Percentiles rank a stretch among this genome's conserved stretches.
Conservation (phyloP, 2,329 filamentous ascomycete genomes). For the Huntiella savannae region DNA sequence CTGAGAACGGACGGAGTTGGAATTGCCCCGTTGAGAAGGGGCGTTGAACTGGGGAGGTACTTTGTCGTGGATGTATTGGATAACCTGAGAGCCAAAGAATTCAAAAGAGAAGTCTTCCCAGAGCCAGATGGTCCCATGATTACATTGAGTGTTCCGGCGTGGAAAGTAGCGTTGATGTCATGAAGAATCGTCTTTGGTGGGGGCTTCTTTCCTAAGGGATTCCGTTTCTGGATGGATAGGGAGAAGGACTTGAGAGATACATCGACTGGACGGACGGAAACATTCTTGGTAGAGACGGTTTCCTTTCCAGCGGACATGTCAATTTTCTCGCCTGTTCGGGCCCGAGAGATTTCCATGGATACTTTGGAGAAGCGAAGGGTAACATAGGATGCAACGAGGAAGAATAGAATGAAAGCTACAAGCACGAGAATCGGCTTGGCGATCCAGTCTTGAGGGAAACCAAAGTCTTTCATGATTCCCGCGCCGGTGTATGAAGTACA, state of each 20-base stretch:
- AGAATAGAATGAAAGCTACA: slow-evolving; percentile 41
- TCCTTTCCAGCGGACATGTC: slow-evolving; percentile 54
- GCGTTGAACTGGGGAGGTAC: slow-evolving; percentile 41
- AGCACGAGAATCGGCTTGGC: slow-evolving; percentile 45
- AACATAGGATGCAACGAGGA: slow-evolving; percentile 40
- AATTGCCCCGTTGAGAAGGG: slow-evolving; percentile 50
- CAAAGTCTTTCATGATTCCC: slow-evolving; percentile 50
- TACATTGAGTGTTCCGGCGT: slow-evolving; percentile 49
- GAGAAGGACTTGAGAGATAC: slow-evolving; percentile 46
- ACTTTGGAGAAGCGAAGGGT: slow-evolving; percentile 45
- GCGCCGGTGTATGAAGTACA: slow-evolving; percentile 50
- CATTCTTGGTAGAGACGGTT: slow-evolving; percentile 37
- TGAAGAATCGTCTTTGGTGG: slow-evolving; percentile 43
- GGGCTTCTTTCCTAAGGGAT: slow-evolving; percentile 29
- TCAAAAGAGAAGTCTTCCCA: slow-evolving; percentile 58
- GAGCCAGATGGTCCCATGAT: slow-evolving; percentile 68
- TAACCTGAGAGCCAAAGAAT: slow-evolving; percentile 50
- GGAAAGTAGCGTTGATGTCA: slow-evolving; percentile 46
- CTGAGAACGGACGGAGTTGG: slow-evolving; percentile 51
- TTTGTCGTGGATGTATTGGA: slow-evolving; percentile 40
- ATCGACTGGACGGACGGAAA: slow-evolving; percentile 38
- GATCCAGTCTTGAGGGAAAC: slow-evolving; percentile 49
- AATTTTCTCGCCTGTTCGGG: slow-evolving; percentile 31
- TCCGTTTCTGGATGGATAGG: slow-evolving; percentile 43
- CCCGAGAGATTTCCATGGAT: slow-evolving; percentile 50